Percentiles rank a stretch among this genome's conserved stretches.
phyloP scores from a whole-genome alignment of 73 alveolate genomes.

The Diophrys appendiculata region DNA sequence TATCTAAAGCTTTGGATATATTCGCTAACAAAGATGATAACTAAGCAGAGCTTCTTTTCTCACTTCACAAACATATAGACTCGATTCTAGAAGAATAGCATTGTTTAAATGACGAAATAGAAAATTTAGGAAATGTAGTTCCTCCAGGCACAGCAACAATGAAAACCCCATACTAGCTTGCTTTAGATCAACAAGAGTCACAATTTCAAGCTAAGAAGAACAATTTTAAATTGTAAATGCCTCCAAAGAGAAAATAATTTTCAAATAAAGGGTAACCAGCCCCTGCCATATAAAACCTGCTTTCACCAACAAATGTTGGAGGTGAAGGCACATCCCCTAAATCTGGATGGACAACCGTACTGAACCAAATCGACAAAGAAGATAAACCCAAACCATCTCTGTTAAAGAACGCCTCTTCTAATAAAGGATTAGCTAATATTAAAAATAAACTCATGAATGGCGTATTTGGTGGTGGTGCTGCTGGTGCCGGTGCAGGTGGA shows the following conservation, averaged over 20 bases:
- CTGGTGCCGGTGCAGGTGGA: no score
- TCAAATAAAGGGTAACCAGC: no score
- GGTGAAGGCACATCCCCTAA: no score
- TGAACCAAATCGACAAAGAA: no score
- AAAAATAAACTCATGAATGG: no score
- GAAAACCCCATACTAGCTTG: neutral
- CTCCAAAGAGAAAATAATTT: neutral
- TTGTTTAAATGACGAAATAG: neutral
- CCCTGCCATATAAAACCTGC: no score
- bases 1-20: neutral
- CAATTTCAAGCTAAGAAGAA: neutral
- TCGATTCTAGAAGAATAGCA: neutral
- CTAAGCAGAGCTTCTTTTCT: neutral
- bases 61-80: neutral
- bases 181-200: neutral
- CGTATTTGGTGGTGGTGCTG: no score
- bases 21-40: constrained; percentile 8
- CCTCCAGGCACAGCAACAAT: neutral
- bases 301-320: no score
- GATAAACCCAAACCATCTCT: no score
- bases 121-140: neutral
- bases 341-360: no score
- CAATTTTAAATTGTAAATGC: neutral
- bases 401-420: no score
- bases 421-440: no score